Percentiles rank a stretch among this genome's conserved stretches.
phyloP scores from a whole-genome alignment of 805 yeast genomes.

The Maudiozyma barnettii region DNA sequence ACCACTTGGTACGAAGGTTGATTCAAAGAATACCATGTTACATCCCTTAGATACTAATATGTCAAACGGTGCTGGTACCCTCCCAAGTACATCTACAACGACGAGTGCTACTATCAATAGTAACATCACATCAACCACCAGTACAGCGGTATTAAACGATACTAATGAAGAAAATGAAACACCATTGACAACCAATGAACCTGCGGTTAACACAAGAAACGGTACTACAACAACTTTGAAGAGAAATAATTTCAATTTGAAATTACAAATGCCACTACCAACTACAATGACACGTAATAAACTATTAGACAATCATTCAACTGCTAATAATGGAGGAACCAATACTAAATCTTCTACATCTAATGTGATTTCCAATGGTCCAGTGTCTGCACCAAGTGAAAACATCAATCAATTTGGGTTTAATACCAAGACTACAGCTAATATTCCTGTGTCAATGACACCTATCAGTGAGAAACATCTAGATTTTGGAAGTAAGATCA shows the following conservation, averaged over 20 bases:
- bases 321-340: neutral
- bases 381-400: slow-evolving; percentile 16
- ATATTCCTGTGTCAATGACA: slow-evolving; percentile 62
- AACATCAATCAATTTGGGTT: slow-evolving; percentile 62
- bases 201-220: slow-evolving; percentile 13
- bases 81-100: neutral
- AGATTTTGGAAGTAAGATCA: slow-evolving; percentile 18
- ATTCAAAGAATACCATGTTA: slow-evolving; percentile 19
- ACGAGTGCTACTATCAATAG: neutral
- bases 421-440: slow-evolving; percentile 40
- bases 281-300: slow-evolving; percentile 32
- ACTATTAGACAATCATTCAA: slow-evolving; percentile 14
- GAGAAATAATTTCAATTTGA: slow-evolving; percentile 45
- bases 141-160: neutral
- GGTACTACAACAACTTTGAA: slow-evolving; percentile 29
- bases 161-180: neutral
- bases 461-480: slow-evolving; percentile 58
- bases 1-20: slow-evolving; percentile 16
- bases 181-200: neutral
- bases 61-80: neutral
- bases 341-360: neutral
- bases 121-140: neutral
- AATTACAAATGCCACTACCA: slow-evolving; percentile 72
- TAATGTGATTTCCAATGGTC: neutral
- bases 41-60: slow-evolving; percentile 30